These are phyloP conservation scores for Aegilops tauschii DNA, from an alignment of 176 grass and related monocot species.

Conservation along the genomic window DNA sequence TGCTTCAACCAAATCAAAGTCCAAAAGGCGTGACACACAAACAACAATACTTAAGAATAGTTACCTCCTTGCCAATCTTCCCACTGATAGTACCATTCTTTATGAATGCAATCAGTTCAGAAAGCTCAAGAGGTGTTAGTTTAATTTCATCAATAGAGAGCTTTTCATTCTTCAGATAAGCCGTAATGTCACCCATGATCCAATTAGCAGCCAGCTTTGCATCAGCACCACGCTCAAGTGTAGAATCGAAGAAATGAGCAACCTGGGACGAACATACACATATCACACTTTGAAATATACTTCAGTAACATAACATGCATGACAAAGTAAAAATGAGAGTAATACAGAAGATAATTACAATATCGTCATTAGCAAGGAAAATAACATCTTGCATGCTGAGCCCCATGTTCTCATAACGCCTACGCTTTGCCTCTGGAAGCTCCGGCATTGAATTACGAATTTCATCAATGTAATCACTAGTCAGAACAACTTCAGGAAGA, in stretches of 20 bases:
- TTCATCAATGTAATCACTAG: constrained; percentile 63
- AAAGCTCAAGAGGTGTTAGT: constrained; percentile 76
- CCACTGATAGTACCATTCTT: constrained; percentile 90
- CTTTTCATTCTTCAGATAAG: constrained; percentile 88
- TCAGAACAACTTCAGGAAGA: constrained; percentile 89
- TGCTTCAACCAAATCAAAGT: neutral
- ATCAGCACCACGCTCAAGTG: constrained; percentile 73
- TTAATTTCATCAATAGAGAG: constrained; percentile 74
- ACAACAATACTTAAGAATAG: neutral
- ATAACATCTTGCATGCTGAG: constrained; percentile 96
- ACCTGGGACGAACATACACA: constrained; percentile 52
- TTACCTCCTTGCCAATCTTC: constrained; percentile 95
- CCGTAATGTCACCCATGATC: constrained; percentile 96
- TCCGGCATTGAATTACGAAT: constrained; percentile 75
- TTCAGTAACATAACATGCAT: neutral
- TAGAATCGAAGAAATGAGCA: constrained; percentile 81
- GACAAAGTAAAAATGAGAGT: constrained; percentile 16
- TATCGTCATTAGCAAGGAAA: constrained; percentile 89
- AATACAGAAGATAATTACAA: constrained; percentile 46
- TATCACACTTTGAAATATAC: constrained; percentile 11
- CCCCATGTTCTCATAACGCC: constrained; percentile 85
- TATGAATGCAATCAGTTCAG: constrained; percentile 76
- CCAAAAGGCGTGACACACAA: neutral
- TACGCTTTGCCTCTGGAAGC: constrained; percentile 92
- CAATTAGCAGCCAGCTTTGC: constrained; percentile 88